Percentiles rank a stretch among this genome's conserved stretches.
These are phyloP conservation scores for Mortierella claussenii DNA, from an alignment of 192 early-diverging fungal species.

Conservation along the genomic window DNA sequence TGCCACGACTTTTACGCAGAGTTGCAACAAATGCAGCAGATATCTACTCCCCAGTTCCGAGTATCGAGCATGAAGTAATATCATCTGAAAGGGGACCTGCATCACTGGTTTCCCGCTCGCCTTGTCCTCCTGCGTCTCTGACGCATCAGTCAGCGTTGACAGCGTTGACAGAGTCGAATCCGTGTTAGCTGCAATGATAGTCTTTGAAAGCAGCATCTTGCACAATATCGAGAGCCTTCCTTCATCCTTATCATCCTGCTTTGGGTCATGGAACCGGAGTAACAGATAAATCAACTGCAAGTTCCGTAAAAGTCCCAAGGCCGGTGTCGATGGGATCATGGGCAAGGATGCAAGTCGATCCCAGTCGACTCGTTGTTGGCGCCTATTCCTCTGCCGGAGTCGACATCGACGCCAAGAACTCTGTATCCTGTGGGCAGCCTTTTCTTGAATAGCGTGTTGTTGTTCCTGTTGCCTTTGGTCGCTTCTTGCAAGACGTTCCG, in stretches of 20 bases:
- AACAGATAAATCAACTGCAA: slow-evolving; percentile 27
- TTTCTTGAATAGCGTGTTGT: slow-evolving; percentile 14
- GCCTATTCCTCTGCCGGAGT: not conserved
- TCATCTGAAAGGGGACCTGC: slow-evolving; percentile 46
- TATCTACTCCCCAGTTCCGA: slow-evolving; percentile 7
- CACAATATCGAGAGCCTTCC: slow-evolving; percentile 26
- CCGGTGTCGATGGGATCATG: slow-evolving; percentile 12
- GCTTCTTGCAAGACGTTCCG: slow-evolving; percentile 37
- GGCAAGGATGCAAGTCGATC: slow-evolving; percentile 16
- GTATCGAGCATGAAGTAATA: slow-evolving; percentile 33
- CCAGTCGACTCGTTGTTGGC: slow-evolving; percentile 32
- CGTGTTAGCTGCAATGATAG: not conserved
- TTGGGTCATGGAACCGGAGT: slow-evolving; percentile 19
- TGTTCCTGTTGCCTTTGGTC: slow-evolving; percentile 29
- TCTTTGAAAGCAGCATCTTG: slow-evolving; percentile 41
- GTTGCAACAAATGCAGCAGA: slow-evolving; percentile 11
- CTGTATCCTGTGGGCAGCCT: slow-evolving; percentile 27
- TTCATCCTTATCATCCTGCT: slow-evolving; percentile 3
- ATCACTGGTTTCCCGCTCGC: slow-evolving; percentile 13
- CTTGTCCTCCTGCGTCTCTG: not conserved
- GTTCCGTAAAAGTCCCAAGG: slow-evolving; percentile 33
- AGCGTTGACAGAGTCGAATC: not conserved
- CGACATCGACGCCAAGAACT: not conserved
- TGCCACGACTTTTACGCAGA: slow-evolving; percentile 7
- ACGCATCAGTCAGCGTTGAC: not conserved